phyloP scores from a whole-genome alignment of 1,139 yeast species.

The Scheffersomyces insectosa region DNA sequence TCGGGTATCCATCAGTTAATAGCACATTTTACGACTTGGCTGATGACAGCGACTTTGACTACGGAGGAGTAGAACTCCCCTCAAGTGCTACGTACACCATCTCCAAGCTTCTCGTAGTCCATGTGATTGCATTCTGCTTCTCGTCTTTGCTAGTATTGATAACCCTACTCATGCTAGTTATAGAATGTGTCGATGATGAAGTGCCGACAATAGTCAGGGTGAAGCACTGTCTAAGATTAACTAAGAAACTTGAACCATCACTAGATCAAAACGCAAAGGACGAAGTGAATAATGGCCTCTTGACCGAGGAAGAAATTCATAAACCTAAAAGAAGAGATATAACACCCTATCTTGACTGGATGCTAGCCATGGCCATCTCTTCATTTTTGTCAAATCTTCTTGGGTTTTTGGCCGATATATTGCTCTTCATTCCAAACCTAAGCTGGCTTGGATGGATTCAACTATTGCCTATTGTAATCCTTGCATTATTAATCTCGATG shows the following conservation, averaged over 20 bases:
- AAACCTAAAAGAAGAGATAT: slow-evolving; percentile 19
- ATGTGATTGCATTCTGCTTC: slow-evolving; percentile 43
- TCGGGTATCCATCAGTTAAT: slow-evolving; percentile 39
- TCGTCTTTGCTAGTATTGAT: slow-evolving; percentile 27
- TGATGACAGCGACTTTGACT: slow-evolving; percentile 9
- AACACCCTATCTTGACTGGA: slow-evolving; percentile 31
- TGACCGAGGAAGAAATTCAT: neutral
- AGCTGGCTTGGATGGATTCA: slow-evolving; percentile 49
- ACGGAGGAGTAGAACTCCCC: slow-evolving; percentile 37
- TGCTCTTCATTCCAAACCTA: slow-evolving; percentile 41
- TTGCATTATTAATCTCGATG: slow-evolving; percentile 38
- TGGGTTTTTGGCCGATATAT: slow-evolving; percentile 43
- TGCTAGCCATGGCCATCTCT: slow-evolving; percentile 33
- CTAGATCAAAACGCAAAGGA: neutral
- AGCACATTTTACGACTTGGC: slow-evolving; percentile 17
- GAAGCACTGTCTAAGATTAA: too few species aligned
- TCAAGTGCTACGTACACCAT: slow-evolving; percentile 42
- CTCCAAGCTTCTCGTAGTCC: slow-evolving; percentile 45
- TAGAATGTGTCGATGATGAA: slow-evolving; percentile 8
- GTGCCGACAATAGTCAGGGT: neutral
- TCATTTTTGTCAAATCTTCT: slow-evolving; percentile 40
- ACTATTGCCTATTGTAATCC: slow-evolving; percentile 37
- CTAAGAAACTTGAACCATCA: neutral
- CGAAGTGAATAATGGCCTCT: neutral
- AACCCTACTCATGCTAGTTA: slow-evolving; percentile 11